Evolutionary conservation across 2,329 filamentous ascomycete species (phyloP).

Genomic region (Pseudogymnoascus sp.): DNA sequence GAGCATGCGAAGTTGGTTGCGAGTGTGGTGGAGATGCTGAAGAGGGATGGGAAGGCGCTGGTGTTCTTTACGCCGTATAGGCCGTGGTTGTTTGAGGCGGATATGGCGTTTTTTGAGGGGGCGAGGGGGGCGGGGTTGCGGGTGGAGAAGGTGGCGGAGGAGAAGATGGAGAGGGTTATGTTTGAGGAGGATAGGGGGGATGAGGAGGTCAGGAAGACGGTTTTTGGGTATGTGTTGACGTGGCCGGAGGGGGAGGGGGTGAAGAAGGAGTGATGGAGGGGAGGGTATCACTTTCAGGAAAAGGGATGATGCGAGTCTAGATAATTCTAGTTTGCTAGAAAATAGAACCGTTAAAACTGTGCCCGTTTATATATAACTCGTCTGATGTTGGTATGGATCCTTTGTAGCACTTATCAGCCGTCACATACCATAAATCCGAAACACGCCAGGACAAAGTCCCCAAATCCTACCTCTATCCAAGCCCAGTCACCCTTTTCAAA

Average conservation of each 20-base stretch:
- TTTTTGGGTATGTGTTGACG: slow-evolving; percentile 34
- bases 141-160: slow-evolving; percentile 74
- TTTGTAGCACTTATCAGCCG: not conserved
- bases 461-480: too few species aligned
- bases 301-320: not conserved
- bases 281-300: not conserved
- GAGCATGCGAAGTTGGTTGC: slow-evolving; percentile 73
- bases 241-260: slow-evolving; percentile 15
- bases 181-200: slow-evolving; percentile 87
- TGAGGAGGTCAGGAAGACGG: slow-evolving; percentile 69
- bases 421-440: too few species aligned
- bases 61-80: slow-evolving; percentile 94
- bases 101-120: slow-evolving; percentile 77
- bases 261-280: not conserved
- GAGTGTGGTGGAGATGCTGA: slow-evolving; percentile 61
- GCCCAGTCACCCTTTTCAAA: too few species aligned
- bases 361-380: not conserved
- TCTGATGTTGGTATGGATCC: not conserved
- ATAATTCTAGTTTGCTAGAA: not conserved
- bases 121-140: slow-evolving; percentile 61
- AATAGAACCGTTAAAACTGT: not conserved
- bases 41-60: slow-evolving; percentile 43
- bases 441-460: too few species aligned
- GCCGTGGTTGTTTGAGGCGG: slow-evolving; percentile 80
- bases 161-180: slow-evolving; percentile 74